Evolutionary conservation across 2,329 filamentous ascomycete species (phyloP), one percentile per base, ranked within the genome.

Genomic region (Cytospora piceicola): DNA sequence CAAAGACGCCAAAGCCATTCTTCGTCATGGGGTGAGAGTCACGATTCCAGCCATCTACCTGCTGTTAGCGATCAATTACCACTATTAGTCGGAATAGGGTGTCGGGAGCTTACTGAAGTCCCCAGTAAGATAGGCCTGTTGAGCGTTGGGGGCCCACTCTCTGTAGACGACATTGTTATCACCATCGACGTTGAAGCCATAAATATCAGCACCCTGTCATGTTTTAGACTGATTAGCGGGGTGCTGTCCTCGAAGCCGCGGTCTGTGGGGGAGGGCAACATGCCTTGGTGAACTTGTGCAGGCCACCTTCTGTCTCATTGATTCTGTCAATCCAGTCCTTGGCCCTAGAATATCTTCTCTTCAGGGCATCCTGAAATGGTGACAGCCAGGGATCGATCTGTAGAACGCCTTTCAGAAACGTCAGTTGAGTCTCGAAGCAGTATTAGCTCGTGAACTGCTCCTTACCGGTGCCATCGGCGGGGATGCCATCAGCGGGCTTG

Each of bases 141-240:
- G 82, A 62, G 93, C 94, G 81, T 93, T 96, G 30, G 95, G 94
- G 0, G 95, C 95, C 95, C 95, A 99, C 84, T 99, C 95, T 71
- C 93, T 87, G 78, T 99, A 99, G 65, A 85, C 83, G 70, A 99
- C 93, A 77, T 94, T 93, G 76, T 92, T 92, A 73, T 96, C 88
- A 62, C 87, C 81, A 74, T 90, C 85, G 67, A 95, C 89, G 71
- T 92, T 93, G 78, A 99, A 87, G 64, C 95, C 95, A 74, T 91
- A 97, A 69, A 85, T 89, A 74, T 98, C 93, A 69, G 88, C 90
- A 54, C 95, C 94, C 92, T 96, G 70, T 52, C n/a, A 27, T 63
- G 32, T 34, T 34, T 14, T 36, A 4, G 12, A 14, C 34, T 56
- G 24, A 34, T 68, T 22, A 63, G 63, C 20, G 52, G 63, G 56